phyloP scores from a whole-genome alignment of 139 green algal genomes.

The Chlamydomonas asymmetrica region DNA sequence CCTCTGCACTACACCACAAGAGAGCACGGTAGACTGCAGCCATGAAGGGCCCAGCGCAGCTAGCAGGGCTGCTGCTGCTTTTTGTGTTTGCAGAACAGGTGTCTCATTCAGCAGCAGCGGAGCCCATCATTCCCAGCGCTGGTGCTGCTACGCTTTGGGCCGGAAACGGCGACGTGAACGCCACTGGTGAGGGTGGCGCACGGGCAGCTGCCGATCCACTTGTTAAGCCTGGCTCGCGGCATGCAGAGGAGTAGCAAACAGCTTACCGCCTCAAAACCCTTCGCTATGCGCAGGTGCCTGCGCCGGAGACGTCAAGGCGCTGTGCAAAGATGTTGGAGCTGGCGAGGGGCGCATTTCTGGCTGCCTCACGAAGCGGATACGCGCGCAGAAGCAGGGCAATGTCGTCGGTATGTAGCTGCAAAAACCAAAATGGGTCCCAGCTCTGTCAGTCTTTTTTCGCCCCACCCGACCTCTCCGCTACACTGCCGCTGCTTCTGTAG shows the following conservation, averaged over 20 bases:
- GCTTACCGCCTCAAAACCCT: neutral
- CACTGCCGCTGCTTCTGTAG: constrained; percentile 32
- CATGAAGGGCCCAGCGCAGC: too few relatives aligned
- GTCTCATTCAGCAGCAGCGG: too few relatives aligned
- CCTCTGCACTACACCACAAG: too few relatives aligned
- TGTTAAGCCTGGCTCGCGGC: neutral
- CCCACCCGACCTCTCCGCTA: neutral
- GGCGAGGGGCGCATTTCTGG: constrained; percentile 46
- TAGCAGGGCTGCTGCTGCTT: too few relatives aligned
- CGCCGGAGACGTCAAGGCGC: constrained; percentile 39
- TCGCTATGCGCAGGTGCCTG: constrained; percentile 42
- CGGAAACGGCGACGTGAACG: constrained; percentile 42
- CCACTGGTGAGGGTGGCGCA: constrained; percentile 20
- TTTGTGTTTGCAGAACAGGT: too few relatives aligned
- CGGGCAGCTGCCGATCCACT: neutral
- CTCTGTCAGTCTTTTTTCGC: neutral
- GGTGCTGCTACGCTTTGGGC: constrained; percentile 35
- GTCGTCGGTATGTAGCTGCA: constrained; percentile 32
- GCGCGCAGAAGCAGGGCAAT: constrained; percentile 46
- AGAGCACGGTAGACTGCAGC: too few relatives aligned
- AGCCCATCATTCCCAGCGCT: constrained; percentile 48
- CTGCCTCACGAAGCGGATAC: constrained; percentile 49
- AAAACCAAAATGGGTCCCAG: neutral
- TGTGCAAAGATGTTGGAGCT: constrained; percentile 51
- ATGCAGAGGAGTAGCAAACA: neutral